Base-by-base conservation (phyloP, 2,329 filamentous ascomycete genomes). In the Decorospora gaudefroyi region DNA sequence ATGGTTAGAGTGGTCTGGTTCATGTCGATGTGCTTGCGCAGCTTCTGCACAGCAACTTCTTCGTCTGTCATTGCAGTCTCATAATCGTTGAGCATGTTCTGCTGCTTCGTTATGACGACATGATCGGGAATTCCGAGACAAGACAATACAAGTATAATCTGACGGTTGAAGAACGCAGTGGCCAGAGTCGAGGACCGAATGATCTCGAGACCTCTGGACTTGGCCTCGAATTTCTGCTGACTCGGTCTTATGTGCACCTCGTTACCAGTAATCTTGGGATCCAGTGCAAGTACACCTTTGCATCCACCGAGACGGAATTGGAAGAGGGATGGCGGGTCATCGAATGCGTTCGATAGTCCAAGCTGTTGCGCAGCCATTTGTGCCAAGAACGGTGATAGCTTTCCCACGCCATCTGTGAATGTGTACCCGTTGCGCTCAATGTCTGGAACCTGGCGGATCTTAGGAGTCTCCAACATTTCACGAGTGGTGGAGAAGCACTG, bases 401-500 rank as follows among this genome's bases (percentile, higher is more conserved):
- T 95, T 1, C 93, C 93, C 3, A 97, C 88, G 0, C 93, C 93
- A 61, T 99, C 93, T 0, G 88, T 93, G 66, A 97, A 99, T 48
- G 76, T 86, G 61, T 82, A 84, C 0, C 76, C 80, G 32, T 87
- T 83, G 2, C 78, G 77, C 46, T 83, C 75, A 13, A 97, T 80
- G 53, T 97, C 93, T 0, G 77, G 69, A 21, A 92, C 81, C 4
- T 76, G 74, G 9, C 80, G 75, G 17, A 81, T 67, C 1, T 77
- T 75, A 5, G 86, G 80, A 0, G 77, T 78, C 15, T 84, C 81
- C 11, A 83, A 79, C 18, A 95, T 84, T 8, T 87, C 84, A 47
- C 88, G 77, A 0, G 93, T 99, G 0, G 92, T 96, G 0, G 93
- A 96, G 65, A 99, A 96, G 65, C 91, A 96, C 70, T 97, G 93